phyloP scores from a whole-genome alignment of 805 yeast genomes.

The Nakazawaea peltata region DNA sequence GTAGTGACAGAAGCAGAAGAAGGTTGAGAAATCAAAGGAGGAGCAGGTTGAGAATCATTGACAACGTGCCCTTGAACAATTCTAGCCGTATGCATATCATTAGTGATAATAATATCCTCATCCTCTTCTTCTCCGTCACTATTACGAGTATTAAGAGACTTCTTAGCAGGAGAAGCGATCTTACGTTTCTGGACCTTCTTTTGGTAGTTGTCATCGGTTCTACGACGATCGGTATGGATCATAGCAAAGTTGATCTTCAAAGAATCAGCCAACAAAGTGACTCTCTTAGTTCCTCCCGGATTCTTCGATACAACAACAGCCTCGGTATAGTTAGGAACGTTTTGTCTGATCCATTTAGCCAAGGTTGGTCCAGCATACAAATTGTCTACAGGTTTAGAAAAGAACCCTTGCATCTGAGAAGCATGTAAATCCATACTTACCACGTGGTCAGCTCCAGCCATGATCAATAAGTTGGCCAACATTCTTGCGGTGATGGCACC shows the following conservation, averaged over 20 bases:
- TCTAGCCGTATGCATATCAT: constrained; percentile 91
- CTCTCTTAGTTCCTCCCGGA: constrained; percentile 98
- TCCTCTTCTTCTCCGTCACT: constrained; percentile 45
- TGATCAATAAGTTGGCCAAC: constrained; percentile 89
- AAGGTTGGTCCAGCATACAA: constrained; percentile 93
- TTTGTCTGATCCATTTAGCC: constrained; percentile 92
- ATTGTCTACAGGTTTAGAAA: constrained; percentile 95
- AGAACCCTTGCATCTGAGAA: constrained; percentile 98
- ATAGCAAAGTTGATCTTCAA: constrained; percentile 94
- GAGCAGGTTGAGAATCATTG: constrained; percentile 61
- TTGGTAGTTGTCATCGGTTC: constrained; percentile 65
- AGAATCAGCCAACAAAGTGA: constrained; percentile 95
- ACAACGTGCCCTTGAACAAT: constrained; percentile 96
- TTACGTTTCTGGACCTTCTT: constrained; percentile 16
- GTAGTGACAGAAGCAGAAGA: not conserved
- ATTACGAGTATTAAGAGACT: not conserved
- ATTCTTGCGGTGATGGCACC: constrained; percentile 98
- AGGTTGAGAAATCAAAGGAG: constrained; percentile 3
- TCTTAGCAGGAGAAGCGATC: constrained; percentile 4
- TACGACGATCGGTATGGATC: constrained; percentile 97
- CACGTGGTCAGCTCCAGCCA: constrained; percentile 99
- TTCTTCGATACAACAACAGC: constrained; percentile 98
- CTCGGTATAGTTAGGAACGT: constrained; percentile 74
- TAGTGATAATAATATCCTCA: constrained; percentile 60
- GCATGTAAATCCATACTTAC: constrained; percentile 96